Conservation (phyloP, 2,329 filamentous ascomycete genomes). For the Xylaria arbuscula region DNA sequence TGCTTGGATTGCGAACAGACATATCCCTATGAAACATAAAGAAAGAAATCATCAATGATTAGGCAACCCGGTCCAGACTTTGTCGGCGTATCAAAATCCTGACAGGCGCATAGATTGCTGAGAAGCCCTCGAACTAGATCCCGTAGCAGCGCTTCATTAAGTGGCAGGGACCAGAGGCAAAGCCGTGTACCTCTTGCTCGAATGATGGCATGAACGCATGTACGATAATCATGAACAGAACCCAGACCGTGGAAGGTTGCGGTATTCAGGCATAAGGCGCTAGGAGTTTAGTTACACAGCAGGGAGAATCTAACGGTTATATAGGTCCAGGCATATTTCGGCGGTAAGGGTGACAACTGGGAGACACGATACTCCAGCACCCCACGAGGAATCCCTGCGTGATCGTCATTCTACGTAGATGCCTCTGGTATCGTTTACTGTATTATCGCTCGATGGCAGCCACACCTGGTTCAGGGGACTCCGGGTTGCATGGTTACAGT, state of each 20-base stretch:
- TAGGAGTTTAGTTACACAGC: slow-evolving; percentile 36
- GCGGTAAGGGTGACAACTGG: slow-evolving; percentile 3
- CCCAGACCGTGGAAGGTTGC: slow-evolving; percentile 6
- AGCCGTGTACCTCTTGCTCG: not conserved
- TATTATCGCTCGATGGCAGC: slow-evolving; percentile 15
- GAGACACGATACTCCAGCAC: not conserved
- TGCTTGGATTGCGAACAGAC: slow-evolving; percentile 10
- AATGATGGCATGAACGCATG: not conserved
- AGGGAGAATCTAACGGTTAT: slow-evolving; percentile 33
- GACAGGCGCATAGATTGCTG: not conserved
- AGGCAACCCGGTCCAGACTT: not conserved
- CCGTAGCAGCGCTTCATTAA: not conserved
- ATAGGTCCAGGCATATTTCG: slow-evolving; percentile 26
- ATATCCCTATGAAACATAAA: slow-evolving; percentile 7
- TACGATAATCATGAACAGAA: slow-evolving; percentile 2
- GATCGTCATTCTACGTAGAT: slow-evolving; percentile 10
- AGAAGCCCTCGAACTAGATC: not conserved
- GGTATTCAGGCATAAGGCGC: slow-evolving; percentile 7
- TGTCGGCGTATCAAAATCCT: slow-evolving; percentile 7
- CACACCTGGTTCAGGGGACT: slow-evolving; percentile 16
- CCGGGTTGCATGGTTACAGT: slow-evolving; percentile 27
- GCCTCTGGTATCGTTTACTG: not conserved
- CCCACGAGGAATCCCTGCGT: slow-evolving; percentile 8
- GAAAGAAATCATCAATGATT: not conserved
- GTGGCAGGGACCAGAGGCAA: not conserved